These are phyloP conservation scores for Trichoderma brevicompactum DNA, from an alignment of 2,329 filamentous ascomycete species.

Conservation along the genomic window DNA sequence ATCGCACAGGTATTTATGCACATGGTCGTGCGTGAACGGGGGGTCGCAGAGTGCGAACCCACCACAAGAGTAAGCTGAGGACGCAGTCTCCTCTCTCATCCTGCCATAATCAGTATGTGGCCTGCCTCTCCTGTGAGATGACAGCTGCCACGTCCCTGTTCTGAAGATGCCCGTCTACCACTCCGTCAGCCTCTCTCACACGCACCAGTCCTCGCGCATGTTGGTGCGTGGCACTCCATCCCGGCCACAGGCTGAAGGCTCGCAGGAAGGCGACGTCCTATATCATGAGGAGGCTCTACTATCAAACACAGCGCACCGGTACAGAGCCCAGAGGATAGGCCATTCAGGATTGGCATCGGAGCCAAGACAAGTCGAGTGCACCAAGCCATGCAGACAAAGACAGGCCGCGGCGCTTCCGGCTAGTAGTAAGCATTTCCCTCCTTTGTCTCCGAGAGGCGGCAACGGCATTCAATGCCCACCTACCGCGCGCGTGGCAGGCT, in stretches of 20 bases:
- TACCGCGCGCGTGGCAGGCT: conserved; percentile 14
- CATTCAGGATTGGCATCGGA: not conserved
- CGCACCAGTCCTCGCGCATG: not conserved
- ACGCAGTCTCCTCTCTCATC: conserved; percentile 19
- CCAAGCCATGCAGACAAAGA: not conserved
- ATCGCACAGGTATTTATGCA: conserved; percentile 17
- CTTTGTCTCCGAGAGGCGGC: conserved; percentile 20
- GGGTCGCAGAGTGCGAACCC: conserved; percentile 23
- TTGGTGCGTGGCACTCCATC: not conserved
- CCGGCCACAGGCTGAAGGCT: not conserved
- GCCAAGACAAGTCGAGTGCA: not conserved
- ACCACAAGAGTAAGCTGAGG: conserved; percentile 23
- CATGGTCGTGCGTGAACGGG: conserved; percentile 13
- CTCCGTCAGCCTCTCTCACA: conserved; percentile 18
- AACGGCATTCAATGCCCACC: not conserved
- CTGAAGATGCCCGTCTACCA: conserved; percentile 2
- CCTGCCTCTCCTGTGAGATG: conserved; percentile 27
- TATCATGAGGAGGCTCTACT: not conserved
- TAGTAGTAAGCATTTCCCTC: not conserved
- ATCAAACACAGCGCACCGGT: not conserved
- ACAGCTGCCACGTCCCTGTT: conserved; percentile 23
- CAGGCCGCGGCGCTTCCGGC: not conserved
- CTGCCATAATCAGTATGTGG: conserved; percentile 14
- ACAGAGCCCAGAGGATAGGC: not conserved
- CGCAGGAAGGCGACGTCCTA: not conserved